Base-by-base conservation (phyloP, 768 basidiomycete species). In the Sporobolomyces phaffii region DNA sequence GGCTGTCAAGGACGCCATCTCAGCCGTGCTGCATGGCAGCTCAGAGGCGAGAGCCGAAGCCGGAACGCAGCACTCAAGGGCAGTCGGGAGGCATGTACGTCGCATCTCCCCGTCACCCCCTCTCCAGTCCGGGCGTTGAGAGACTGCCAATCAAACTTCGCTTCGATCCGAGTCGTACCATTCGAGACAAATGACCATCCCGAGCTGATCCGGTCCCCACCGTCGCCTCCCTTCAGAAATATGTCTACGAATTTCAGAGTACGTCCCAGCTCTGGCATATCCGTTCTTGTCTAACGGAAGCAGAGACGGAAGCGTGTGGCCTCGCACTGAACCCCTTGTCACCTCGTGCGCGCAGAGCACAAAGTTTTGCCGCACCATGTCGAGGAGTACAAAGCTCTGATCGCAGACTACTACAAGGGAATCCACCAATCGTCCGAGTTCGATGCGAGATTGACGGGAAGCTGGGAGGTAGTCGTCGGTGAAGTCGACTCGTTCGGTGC, bases 381-480 rank as follows among this genome's bases (percentile, higher is more conserved):
- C 36, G 85, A 87, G 48, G 86, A 87, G 72, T 99, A 99, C 78
- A 90, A 90, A 80, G 81, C 83, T 68, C 89, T 90, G 54, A 91
- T 93, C 20, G 89, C 90, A 77, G 81, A 81, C 40, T 97, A 91
- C 79, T 97, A 93, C 76, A 82, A 83, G 26, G 87, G 87, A 22
- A 81, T 98, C 65, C 86, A 86, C 77, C 82, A 84, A 56, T 88
- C 90, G 73, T 77, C 84, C 29, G 81, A 84, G 45, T 77, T 92
- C 56, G 83, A 87, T 58, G 87, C 94, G 62, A 92, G 94, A 77
- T 81, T 98, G 64, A 90, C 88, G 1, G 96, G 94, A 26, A 89
- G 86, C 73, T 99, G 91, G 90, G 93, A 98, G 78, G 86, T 87
- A 1, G 73, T 89, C 24, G 84, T 98, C 34, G 96, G 96, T 45